These are phyloP conservation scores for Hyphodiscus hymeniophilus DNA, from an alignment of 495 filamentous ascomycete species.

Conservation along the genomic window DNA sequence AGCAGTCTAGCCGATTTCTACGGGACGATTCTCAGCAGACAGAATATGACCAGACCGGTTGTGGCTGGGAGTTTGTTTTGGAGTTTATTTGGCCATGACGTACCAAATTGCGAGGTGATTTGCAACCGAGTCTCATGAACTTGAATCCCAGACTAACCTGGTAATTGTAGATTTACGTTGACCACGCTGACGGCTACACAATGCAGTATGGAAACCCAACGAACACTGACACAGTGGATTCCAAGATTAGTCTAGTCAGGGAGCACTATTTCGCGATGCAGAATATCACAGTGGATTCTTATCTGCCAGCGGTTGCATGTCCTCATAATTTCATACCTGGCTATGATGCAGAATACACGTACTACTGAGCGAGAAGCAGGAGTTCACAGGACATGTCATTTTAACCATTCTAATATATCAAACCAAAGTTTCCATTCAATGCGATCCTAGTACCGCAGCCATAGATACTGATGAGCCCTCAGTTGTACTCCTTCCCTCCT, in stretches of 20 bases:
- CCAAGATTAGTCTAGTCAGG: constrained; percentile 35
- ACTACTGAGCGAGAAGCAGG: constrained; percentile 3
- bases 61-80: constrained; percentile 40
- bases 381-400: too few species aligned
- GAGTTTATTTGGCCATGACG: constrained; percentile 44
- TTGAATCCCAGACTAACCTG: too few species aligned
- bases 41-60: constrained; percentile 14
- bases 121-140: background rate
- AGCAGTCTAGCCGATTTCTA: constrained; percentile 32
- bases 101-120: constrained; percentile 36
- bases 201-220: constrained; percentile 37
- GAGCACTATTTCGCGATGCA: constrained; percentile 39
- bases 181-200: constrained; percentile 36
- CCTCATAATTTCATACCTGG: constrained; percentile 20
- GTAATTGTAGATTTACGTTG: constrained; percentile 30
- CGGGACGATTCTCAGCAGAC: constrained; percentile 33
- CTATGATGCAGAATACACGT: constrained; percentile 18
- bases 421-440: too few species aligned
- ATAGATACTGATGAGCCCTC: too few species aligned
- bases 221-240: constrained; percentile 33
- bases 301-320: constrained; percentile 16
- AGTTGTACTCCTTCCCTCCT: too few species aligned
- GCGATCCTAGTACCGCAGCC: too few species aligned
- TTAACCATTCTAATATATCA: too few species aligned
- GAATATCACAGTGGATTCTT: constrained; percentile 15